Conservation (phyloP, 768 basidiomycete species). For the Termitomyces sp. region DNA sequence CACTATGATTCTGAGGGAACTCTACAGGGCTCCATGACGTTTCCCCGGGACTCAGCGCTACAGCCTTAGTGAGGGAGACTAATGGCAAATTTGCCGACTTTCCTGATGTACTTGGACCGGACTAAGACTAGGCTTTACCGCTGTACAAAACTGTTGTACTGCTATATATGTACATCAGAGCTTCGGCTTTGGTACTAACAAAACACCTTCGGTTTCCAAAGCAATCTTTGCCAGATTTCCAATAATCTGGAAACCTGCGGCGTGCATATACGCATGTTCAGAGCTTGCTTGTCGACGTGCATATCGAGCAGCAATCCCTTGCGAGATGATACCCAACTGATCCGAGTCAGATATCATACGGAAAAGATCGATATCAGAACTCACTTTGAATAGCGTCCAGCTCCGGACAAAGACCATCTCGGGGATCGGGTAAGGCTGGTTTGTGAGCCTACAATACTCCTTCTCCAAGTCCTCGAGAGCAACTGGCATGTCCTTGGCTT, state of each 20-base stretch:
- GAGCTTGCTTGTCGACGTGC: slow-evolving; percentile 89
- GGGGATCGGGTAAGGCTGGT: slow-evolving; percentile 67
- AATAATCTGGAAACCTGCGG: slow-evolving; percentile 49
- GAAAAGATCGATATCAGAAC: slow-evolving; percentile 14
- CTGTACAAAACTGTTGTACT: too few relatives aligned
- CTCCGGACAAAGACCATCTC: slow-evolving; percentile 81
- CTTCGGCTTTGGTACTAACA: slow-evolving; percentile 25
- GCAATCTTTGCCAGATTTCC: slow-evolving; percentile 60
- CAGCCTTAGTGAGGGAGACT: too few relatives aligned
- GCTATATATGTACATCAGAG: slow-evolving; percentile 24
- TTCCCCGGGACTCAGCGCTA: too few relatives aligned
- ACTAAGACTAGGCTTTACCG: too few relatives aligned
- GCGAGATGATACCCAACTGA: slow-evolving; percentile 75
- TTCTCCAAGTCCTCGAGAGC: slow-evolving; percentile 69
- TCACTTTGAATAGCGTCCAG: slow-evolving; percentile 82
- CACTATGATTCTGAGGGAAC: too few relatives aligned
- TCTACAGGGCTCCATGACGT: too few relatives aligned
- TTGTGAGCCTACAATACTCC: slow-evolving; percentile 70
- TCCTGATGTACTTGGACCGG: too few relatives aligned
- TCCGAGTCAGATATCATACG: background rate
- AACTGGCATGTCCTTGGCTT: slow-evolving; percentile 53
- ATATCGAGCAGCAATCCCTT: slow-evolving; percentile 87
- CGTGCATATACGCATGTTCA: slow-evolving; percentile 56
- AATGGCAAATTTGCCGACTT: too few relatives aligned
- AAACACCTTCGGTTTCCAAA: slow-evolving; percentile 51